These are phyloP conservation scores for Stagonosporopsis rhizophila DNA, from an alignment of 2,329 filamentous ascomycete species.

Conservation along the genomic window DNA sequence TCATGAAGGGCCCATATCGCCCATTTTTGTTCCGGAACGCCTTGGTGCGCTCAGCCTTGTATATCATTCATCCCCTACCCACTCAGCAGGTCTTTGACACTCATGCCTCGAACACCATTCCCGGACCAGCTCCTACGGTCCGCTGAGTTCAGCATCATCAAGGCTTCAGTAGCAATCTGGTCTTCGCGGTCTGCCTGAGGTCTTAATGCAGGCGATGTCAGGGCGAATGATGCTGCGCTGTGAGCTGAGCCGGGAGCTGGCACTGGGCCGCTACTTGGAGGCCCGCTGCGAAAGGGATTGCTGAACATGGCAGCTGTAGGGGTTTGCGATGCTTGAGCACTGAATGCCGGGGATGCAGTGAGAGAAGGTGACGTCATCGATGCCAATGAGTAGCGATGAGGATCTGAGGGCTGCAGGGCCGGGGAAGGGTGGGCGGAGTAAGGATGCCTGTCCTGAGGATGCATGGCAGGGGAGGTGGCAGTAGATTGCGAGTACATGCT, in stretches of 20 bases:
- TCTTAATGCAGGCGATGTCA: conserved; percentile 48
- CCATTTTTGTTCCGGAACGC: conserved; percentile 10
- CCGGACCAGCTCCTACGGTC: conserved; percentile 67
- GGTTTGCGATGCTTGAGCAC: conserved; percentile 48
- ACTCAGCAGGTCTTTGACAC: conserved; percentile 56
- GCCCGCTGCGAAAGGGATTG: conserved; percentile 39
- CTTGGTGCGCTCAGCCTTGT: neutral
- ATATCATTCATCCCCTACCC: conserved; percentile 22
- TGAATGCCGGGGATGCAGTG: conserved; percentile 47
- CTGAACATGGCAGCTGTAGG: conserved; percentile 30
- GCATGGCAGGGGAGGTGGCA: conserved; percentile 50
- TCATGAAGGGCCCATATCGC: neutral
- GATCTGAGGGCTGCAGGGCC: conserved; percentile 51
- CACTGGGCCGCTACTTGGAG: conserved; percentile 33
- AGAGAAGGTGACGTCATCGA: conserved; percentile 49
- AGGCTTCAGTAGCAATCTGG: conserved; percentile 82
- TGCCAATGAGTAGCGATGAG: conserved; percentile 56
- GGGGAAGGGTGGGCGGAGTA: conserved; percentile 54
- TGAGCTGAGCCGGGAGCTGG: conserved; percentile 35
- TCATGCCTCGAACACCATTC: conserved; percentile 50
- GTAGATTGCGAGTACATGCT: conserved; percentile 44
- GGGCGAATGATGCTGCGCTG: conserved; percentile 33
- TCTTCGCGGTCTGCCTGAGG: conserved; percentile 52
- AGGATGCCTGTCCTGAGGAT: conserved; percentile 52
- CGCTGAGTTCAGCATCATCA: conserved; percentile 83